These are phyloP conservation scores for Planoprotostelium fungivorum DNA, from an alignment of 78 protist genomes.

Conservation along the genomic window DNA sequence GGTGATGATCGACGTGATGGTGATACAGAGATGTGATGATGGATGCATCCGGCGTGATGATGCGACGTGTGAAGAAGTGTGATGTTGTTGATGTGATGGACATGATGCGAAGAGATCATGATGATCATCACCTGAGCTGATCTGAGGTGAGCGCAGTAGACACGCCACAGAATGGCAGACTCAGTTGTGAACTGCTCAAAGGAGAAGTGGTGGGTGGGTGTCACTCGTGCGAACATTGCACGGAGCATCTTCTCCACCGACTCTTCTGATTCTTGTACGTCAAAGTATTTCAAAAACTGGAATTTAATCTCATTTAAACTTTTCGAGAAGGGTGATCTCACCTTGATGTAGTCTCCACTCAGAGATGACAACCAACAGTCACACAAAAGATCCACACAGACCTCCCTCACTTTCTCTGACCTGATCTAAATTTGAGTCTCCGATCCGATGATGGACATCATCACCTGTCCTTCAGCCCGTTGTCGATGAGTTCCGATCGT, in stretches of 20 bases:
- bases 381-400: not conserved
- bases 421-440: not conserved
- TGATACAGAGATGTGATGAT: too few species aligned
- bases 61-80: too few species aligned
- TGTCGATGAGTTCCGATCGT: not conserved
- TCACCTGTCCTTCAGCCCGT: not conserved
- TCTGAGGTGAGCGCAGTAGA: not conserved
- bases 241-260: not conserved
- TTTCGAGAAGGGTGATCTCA: not conserved
- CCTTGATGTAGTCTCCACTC: not conserved
- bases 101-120: too few species aligned
- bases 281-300: not conserved
- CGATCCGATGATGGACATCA: too few species aligned
- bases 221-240: not conserved
- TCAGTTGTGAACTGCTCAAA: not conserved
- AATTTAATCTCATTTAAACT: not conserved
- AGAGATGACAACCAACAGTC: not conserved
- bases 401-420: not conserved
- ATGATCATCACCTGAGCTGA: not conserved
- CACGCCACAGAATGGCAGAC: not conserved
- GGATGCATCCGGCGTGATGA: too few species aligned
- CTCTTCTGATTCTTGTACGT: not conserved
- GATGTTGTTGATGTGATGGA: too few species aligned
- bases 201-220: not conserved
- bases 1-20: too few species aligned